Percentiles rank a stretch among this genome's conserved stretches.
Conservation (phyloP, 176 grass and related monocot species). For the Carex pumila region DNA sequence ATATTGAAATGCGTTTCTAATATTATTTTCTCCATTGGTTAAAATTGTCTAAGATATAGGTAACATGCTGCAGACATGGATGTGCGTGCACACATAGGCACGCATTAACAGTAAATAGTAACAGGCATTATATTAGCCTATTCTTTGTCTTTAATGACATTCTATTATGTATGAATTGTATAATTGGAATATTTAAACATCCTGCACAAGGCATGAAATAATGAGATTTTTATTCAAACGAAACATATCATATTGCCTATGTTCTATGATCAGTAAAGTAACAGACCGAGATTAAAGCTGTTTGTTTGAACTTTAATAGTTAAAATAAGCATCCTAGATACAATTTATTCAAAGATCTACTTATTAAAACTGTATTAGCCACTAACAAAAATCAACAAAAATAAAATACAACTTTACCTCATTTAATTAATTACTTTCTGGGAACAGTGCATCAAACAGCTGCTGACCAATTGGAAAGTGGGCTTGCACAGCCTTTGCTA, state of each 20-base stretch:
- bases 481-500: conserved; percentile 67
- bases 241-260: background rate
- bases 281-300: background rate
- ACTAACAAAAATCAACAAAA: background rate
- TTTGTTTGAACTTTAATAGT: background rate
- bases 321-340: background rate
- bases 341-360: background rate
- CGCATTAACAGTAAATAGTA: too few species aligned
- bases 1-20: background rate
- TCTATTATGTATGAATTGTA: background rate
- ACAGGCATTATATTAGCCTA: background rate
- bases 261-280: background rate
- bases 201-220: background rate
- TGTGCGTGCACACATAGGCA: background rate
- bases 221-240: background rate
- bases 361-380: background rate
- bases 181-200: background rate
- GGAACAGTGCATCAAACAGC: conserved; percentile 45
- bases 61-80: background rate
- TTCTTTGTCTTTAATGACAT: background rate
- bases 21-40: background rate
- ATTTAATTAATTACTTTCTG: background rate
- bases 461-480: conserved; percentile 54
- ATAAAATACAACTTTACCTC: background rate
- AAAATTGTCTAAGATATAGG: background rate